These are phyloP conservation scores for Microcyclospora pomicola DNA, from an alignment of 2,329 filamentous ascomycete species.

Conservation along the genomic window DNA sequence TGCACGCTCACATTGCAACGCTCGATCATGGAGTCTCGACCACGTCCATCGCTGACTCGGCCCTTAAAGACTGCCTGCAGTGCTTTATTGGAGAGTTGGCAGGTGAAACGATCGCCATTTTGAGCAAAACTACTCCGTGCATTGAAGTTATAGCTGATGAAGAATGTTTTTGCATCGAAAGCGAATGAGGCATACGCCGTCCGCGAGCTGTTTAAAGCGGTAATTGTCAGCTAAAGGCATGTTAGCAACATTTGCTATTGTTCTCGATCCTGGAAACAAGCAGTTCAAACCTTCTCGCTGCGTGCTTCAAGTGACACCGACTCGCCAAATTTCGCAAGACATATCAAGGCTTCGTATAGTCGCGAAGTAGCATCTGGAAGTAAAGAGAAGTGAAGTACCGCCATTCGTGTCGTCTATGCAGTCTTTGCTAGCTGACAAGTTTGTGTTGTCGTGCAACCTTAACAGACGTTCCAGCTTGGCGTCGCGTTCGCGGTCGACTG, in stretches of 20 bases:
- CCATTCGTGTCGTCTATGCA: slow-evolving; percentile 21
- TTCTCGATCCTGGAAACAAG: background rate
- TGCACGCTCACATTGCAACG: slow-evolving; percentile 61
- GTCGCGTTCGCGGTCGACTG: too few relatives aligned
- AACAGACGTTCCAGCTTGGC: too few relatives aligned
- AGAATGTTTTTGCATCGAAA: slow-evolving; percentile 55
- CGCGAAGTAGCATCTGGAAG: slow-evolving; percentile 57
- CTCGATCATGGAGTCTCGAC: slow-evolving; percentile 58
- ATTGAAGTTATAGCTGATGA: slow-evolving; percentile 54
- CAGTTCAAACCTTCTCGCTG: slow-evolving; percentile 44
- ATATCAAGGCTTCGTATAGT: slow-evolving; percentile 59
- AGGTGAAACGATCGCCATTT: slow-evolving; percentile 45
- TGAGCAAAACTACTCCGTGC: slow-evolving; percentile 8
- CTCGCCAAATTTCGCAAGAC: slow-evolving; percentile 67
- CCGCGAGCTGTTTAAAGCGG: slow-evolving; percentile 65
- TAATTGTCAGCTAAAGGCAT: slow-evolving; percentile 51
- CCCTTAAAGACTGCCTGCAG: slow-evolving; percentile 63
- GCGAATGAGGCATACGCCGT: slow-evolving; percentile 64
- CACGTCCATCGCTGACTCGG: slow-evolving; percentile 47
- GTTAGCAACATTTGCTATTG: background rate
- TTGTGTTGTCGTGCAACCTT: too few relatives aligned
- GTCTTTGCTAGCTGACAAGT: background rate
- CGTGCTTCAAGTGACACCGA: slow-evolving; percentile 61
- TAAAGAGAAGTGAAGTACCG: slow-evolving; percentile 54
- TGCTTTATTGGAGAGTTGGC: slow-evolving; percentile 57